Evolutionary conservation across 83 land plant species (phyloP).

Genomic region (Isoetes engelmannii): DNA sequence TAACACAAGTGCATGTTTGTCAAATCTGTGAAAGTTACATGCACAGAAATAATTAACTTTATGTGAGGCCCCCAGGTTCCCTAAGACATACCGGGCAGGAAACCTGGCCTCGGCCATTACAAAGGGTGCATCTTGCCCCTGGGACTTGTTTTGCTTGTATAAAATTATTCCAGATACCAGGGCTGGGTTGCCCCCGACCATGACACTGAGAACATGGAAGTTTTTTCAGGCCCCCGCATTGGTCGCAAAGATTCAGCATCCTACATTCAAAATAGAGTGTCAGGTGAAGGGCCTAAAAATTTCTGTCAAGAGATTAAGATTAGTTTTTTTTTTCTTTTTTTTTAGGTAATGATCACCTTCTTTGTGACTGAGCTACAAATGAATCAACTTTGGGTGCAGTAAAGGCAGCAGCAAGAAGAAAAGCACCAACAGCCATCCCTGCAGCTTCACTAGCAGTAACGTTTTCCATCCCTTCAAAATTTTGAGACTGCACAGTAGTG

Average conservation of each 20-base stretch:
- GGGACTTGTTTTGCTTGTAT: no score
- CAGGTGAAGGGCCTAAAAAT: background rate
- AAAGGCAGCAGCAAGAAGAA: conserved; percentile 55
- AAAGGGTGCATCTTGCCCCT: no score
- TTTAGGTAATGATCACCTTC: conserved; percentile 35
- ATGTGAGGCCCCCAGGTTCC: no score
- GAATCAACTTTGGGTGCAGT: conserved; percentile 71
- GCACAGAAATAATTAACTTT: no score
- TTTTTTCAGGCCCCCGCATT: conserved; percentile 3
- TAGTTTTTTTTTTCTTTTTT: no score
- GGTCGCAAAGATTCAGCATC: background rate
- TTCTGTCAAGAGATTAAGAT: background rate
- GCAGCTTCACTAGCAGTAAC: conserved; percentile 66
- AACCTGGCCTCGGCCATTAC: no score
- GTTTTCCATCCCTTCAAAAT: conserved; percentile 37
- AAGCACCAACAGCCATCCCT: conserved; percentile 64
- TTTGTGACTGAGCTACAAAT: conserved; percentile 62
- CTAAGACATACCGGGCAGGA: no score
- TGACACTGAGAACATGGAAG: background rate
- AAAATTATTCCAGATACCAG: background rate
- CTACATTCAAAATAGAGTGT: background rate
- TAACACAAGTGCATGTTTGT: no score
- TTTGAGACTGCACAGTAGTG: no score
- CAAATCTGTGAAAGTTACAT: no score
- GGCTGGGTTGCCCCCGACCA: background rate